phyloP scores from a whole-genome alignment of 345 rosid genomes.

The Rhizophora apiculata region DNA sequence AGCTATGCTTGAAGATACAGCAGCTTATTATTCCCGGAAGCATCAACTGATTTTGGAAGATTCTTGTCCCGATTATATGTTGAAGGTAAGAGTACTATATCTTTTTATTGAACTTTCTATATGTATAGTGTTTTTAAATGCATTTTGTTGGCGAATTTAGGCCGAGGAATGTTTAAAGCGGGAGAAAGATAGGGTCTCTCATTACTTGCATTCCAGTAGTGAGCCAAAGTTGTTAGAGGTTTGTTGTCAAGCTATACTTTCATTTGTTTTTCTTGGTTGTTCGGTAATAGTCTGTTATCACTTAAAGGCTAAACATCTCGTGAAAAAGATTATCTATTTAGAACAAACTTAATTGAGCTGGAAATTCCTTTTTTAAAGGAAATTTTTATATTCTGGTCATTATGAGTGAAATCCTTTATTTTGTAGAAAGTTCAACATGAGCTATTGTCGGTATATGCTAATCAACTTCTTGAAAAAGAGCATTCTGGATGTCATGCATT shows the following conservation, averaged over 20 bases:
- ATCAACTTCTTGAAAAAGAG: conserved; percentile 41
- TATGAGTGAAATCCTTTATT: background rate
- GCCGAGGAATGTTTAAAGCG: conserved; percentile 38
- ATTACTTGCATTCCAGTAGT: conserved; percentile 38
- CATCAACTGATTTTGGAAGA: conserved; percentile 40
- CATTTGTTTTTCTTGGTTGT: background rate
- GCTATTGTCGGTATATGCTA: conserved; percentile 26
- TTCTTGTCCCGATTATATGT: conserved; percentile 44
- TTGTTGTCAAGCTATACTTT: background rate
- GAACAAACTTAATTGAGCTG: too few species aligned
- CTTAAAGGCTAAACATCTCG: background rate
- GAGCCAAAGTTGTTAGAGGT: conserved; percentile 40
- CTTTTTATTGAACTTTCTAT: background rate
- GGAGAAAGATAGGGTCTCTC: conserved; percentile 42
- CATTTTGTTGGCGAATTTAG: conserved; percentile 15
- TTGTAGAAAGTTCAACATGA: conserved; percentile 39
- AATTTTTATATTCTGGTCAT: too few species aligned
- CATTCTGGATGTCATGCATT: conserved; percentile 39
- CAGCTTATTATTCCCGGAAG: conserved; percentile 41
- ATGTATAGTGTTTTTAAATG: background rate
- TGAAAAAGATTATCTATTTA: background rate
- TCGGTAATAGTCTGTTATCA: background rate
- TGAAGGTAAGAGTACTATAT: conserved; percentile 25
- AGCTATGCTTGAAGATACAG: conserved; percentile 34
- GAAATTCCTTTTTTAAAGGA: too few species aligned